Conservation (phyloP, 1,139 yeast species). For the Geotrichum australiense region DNA sequence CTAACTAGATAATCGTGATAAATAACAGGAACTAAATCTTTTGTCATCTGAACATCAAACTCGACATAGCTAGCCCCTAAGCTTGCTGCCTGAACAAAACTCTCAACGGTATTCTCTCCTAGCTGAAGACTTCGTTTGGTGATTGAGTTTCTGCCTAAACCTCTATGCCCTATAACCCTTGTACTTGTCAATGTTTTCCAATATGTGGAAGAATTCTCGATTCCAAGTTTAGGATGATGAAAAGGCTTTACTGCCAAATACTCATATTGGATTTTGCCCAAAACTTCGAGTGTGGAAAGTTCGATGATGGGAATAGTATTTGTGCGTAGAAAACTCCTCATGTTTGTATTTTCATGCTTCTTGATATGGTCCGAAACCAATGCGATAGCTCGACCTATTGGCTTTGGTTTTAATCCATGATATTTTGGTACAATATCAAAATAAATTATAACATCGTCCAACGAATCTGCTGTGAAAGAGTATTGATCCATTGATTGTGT, state of each 20-base stretch:
- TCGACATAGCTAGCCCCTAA: constrained; percentile 74
- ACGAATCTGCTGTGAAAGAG: constrained; percentile 40
- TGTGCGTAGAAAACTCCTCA: constrained; percentile 55
- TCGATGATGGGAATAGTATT: constrained; percentile 77
- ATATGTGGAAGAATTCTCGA: constrained; percentile 70
- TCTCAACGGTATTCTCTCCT: constrained; percentile 94
- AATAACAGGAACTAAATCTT: constrained; percentile 84
- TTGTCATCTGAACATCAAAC: constrained; percentile 95
- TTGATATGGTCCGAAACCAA: constrained; percentile 58
- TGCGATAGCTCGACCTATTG: constrained; percentile 84
- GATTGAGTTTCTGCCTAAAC: constrained; percentile 75
- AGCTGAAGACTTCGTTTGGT: constrained; percentile 73
- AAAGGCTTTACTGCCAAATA: constrained; percentile 68
- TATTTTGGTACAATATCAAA: constrained; percentile 95
- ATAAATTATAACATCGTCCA: constrained; percentile 50
- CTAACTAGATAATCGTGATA: constrained; percentile 95
- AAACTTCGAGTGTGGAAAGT: constrained; percentile 57
- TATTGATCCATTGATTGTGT: constrained; percentile 80
- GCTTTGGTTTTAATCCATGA: constrained; percentile 46
- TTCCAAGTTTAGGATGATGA: constrained; percentile 59
- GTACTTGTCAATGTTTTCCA: constrained; percentile 90
- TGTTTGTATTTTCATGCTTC: constrained; percentile 60
- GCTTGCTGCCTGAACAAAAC: constrained; percentile 94
- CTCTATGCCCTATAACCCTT: constrained; percentile 94
- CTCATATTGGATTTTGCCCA: constrained; percentile 76